A percentile compares a stretch with the other conserved stretches of the same genome.
Conservation (phyloP, 192 early-diverging fungal genomes). For the Linnemannia elongata region DNA sequence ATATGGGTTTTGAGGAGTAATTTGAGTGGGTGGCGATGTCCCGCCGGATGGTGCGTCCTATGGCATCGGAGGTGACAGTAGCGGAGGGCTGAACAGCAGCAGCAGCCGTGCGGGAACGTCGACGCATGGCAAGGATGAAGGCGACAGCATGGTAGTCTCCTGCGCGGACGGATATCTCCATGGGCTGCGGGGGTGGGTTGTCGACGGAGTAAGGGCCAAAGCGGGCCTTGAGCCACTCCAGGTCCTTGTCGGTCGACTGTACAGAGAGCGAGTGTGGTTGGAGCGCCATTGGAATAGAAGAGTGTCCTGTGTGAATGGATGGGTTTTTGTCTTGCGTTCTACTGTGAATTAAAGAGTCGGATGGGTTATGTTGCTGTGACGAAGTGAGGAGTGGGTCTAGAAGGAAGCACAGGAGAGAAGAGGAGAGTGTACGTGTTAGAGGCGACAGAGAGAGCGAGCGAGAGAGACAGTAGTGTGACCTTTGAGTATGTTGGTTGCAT, state of each 20-base stretch:
- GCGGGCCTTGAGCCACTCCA: conserved; percentile 54
- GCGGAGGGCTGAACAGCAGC: not conserved
- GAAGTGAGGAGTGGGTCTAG: no score
- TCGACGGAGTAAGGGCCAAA: conserved; percentile 55
- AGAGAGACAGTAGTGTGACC: no score
- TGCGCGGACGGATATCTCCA: conserved; percentile 49
- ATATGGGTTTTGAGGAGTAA: not conserved
- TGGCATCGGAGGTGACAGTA: not conserved
- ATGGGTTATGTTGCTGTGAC: no score
- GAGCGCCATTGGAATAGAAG: not conserved
- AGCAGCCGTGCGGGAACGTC: conserved; percentile 32
- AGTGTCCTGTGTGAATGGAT: not conserved
- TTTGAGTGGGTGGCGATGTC: not conserved
- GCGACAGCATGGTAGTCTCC: conserved; percentile 55
- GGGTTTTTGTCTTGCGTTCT: not conserved
- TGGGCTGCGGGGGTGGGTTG: conserved; percentile 45
- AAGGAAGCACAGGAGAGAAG: no score
- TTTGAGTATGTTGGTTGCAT: no score
- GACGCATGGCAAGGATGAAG: conserved; percentile 56
- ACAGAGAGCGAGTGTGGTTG: not conserved
- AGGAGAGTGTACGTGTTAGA: no score
- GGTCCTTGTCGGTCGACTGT: conserved; percentile 22
- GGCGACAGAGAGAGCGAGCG: no score
- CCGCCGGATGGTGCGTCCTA: not conserved
- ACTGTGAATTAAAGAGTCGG: no score